A percentile compares a stretch with the other conserved stretches of the same genome.
Conservation (phyloP, 768 basidiomycete genomes). For the Neoboletus magnificus region DNA sequence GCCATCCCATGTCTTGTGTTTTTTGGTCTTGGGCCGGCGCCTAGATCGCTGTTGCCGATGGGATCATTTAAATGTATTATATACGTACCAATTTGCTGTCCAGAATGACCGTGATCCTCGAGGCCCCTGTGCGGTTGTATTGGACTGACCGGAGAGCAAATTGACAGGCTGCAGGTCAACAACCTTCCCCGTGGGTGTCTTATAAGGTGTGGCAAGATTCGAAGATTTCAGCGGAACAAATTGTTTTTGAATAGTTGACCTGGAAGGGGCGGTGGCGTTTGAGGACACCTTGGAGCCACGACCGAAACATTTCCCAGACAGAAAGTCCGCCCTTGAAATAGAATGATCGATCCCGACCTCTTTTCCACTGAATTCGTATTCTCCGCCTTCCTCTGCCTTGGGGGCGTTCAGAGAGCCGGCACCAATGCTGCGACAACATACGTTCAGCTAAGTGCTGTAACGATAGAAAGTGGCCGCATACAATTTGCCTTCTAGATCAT, state of each 20-base stretch:
- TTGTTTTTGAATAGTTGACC: conserved; percentile 31
- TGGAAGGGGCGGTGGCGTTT: conserved; percentile 18
- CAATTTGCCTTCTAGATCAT: conserved; percentile 64
- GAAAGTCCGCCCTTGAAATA: conserved; percentile 52
- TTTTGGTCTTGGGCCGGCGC: conserved; percentile 69
- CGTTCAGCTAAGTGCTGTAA: not conserved
- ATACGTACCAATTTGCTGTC: conserved; percentile 65
- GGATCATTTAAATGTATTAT: not conserved
- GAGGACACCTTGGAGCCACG: conserved; percentile 22
- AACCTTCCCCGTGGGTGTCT: conserved; percentile 27
- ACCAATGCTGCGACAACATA: conserved; percentile 40
- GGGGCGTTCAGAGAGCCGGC: conserved; percentile 45
- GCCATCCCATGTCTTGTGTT: conserved; percentile 87
- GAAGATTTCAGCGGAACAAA: conserved; percentile 31
- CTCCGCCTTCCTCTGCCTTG: conserved; percentile 35
- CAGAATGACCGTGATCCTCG: conserved; percentile 42
- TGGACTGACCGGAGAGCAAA: conserved; percentile 26
- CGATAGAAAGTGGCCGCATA: conserved; percentile 32
- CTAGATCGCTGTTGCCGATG: conserved; percentile 34
- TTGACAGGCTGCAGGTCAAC: conserved; percentile 42
- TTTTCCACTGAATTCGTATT: conserved; percentile 47
- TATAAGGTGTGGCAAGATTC: conserved; percentile 20
- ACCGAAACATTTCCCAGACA: conserved; percentile 66
- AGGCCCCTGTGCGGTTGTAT: conserved; percentile 2
- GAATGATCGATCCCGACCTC: conserved; percentile 64